Percentiles rank a stretch among this genome's conserved stretches.
Conservation (phyloP, 208 protist genomes). For the Trypanosoma theileri region DNA sequence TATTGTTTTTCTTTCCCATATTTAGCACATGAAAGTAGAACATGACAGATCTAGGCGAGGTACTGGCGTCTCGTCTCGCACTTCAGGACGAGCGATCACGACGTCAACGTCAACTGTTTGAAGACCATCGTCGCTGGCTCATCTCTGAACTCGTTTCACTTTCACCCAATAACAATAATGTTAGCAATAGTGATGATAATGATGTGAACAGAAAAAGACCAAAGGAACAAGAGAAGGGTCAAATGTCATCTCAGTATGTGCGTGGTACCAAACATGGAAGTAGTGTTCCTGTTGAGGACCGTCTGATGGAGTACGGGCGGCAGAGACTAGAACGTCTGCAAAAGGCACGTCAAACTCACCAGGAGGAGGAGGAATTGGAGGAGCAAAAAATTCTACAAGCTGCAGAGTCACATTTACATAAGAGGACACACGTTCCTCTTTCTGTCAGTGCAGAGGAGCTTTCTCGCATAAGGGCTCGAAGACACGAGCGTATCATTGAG, state of each 20-base stretch:
- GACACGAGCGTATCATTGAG: conserved; percentile 8
- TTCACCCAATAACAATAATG: not conserved
- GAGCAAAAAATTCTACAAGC: conserved; percentile 24
- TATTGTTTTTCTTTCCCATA: conserved; percentile 20
- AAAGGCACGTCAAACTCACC: conserved; percentile 21
- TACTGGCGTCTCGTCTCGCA: conserved; percentile 22
- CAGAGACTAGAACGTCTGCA: conserved; percentile 26
- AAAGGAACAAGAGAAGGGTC: not conserved
- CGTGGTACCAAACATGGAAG: not conserved
- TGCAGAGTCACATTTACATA: conserved; percentile 8
- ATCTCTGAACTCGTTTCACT: conserved; percentile 14
- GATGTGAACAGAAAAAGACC: not conserved
- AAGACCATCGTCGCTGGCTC: conserved; percentile 25
- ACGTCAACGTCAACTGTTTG: conserved; percentile 13
- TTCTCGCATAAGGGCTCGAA: not conserved
- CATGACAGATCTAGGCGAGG: conserved; percentile 3
- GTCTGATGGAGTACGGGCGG: conserved; percentile 45
- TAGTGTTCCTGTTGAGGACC: conserved; percentile 37
- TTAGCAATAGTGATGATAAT: not conserved
- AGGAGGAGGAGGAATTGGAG: conserved; percentile 19
- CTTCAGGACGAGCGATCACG: conserved; percentile 12
- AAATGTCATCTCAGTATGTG: not conserved
- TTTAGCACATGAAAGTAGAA: not conserved
- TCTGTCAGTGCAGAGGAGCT: not conserved
- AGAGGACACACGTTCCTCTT: not conserved